Percentiles rank a stretch among this genome's conserved stretches.
phyloP scores from a whole-genome alignment of 2,329 filamentous ascomycete species.

The Graphilbum ipis-grandicollis region DNA sequence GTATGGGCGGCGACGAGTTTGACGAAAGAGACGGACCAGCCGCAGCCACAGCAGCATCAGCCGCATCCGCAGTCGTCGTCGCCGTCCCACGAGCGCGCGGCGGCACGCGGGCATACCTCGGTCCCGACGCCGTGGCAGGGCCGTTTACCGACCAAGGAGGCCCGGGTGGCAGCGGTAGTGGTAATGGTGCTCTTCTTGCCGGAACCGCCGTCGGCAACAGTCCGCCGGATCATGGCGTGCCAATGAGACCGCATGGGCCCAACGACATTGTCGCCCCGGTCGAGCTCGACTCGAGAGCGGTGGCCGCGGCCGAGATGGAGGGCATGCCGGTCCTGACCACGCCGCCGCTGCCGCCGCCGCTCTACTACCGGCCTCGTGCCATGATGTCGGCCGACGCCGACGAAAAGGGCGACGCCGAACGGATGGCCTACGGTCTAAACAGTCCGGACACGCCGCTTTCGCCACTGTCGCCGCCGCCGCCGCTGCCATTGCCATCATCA shows the following conservation, averaged over 20 bases:
- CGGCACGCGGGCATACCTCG: conserved; percentile 23
- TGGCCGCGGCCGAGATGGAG: no score
- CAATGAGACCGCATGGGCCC: conserved; percentile 25
- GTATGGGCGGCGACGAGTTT: not conserved
- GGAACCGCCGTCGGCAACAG: not conserved
- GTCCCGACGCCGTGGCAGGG: conserved; percentile 24
- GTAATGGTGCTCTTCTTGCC: no score
- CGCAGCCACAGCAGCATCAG: conserved; percentile 9
- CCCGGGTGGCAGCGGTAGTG: conserved; percentile 3
- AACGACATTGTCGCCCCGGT: conserved; percentile 32
- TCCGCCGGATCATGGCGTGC: conserved; percentile 18
- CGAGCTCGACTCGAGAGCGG: conserved; percentile 28
- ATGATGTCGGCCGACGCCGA: not conserved
- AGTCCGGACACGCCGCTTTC: no score
- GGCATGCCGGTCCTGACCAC: no score
- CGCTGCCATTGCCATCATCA: not conserved
- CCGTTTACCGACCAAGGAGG: conserved; percentile 24
- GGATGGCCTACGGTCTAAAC: not conserved
- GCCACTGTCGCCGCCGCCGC: no score
- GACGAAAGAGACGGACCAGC: not conserved
- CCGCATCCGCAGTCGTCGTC: conserved; percentile 7
- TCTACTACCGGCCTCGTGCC: no score
- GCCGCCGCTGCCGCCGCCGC: no score
- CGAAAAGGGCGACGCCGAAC: conserved; percentile 2
- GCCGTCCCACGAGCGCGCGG: conserved; percentile 15